Base-by-base conservation (phyloP, 257 asterid species). In the Cinchona pubescens region DNA sequence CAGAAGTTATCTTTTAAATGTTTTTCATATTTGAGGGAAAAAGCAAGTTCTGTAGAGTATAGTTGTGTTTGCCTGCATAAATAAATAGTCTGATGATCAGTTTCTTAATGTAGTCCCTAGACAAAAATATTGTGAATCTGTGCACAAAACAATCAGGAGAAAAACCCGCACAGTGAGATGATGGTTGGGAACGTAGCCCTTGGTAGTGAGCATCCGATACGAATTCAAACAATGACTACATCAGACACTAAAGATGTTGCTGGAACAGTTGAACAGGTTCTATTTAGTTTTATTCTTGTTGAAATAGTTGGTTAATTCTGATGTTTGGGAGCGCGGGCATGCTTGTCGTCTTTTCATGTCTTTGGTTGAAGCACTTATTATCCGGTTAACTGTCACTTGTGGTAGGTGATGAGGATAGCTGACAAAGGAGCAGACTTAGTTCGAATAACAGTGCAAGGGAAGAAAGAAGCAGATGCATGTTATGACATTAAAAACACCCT, bases 161-260 rank as follows among this genome's bases (percentile, higher is more conserved):
- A 91, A 92, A 82, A 95, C 99, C 65, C 53, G 93, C 67, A 95
- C 98, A 0, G 99, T 95, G n/a, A n/a, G n/a, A n/a, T n/a, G 81
- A 92, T 91, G 99, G 96, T 95, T 67, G 99, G 99, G 56, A 95
- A 95, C 82, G 98, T 95, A 69, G 90, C 97, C 53, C 85, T 95
- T 67, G 99, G 99, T 66, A 92, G 99, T 74, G 92, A 92, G 65
- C 99, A 95, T 88, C 99, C 99, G 38, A 91, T 95, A 63, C 89
- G 98, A 85, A 79, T 95, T 85, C 99, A 95, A 63, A 95, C 99
- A 45, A 95, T 95, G 98, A 92, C 99, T 79, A 95, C 98, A 40
- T 82, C 99, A 0, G 99, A 95, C 83, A 95, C 99, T n/a, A 95
- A 95, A 85, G 98, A 95, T 81, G 91, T 95, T 27, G 89, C 98